Evolutionary conservation across 2,329 filamentous ascomycete species (phyloP).

Genomic region (Botrytis fabae): DNA sequence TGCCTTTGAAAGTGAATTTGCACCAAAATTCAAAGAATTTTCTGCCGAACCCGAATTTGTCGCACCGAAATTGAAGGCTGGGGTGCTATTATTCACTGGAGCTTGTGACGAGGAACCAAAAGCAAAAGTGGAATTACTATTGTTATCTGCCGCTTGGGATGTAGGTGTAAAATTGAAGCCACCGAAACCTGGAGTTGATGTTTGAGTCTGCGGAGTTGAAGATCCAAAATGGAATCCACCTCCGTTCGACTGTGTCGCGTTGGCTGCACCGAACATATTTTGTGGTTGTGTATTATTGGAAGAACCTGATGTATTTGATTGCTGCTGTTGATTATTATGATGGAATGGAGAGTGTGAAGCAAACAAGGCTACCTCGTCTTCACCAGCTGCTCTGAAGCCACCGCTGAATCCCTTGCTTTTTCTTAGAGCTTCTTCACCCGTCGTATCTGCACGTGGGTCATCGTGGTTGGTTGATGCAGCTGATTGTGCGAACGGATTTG

Average conservation of each 20-base stretch:
- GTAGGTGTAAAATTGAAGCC: slow-evolving; percentile 20
- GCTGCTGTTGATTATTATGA: slow-evolving; percentile 4
- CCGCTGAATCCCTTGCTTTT: slow-evolving; percentile 8
- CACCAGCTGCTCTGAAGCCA: slow-evolving; percentile 13
- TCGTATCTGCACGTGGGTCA: slow-evolving; percentile 25
- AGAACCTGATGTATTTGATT: slow-evolving; percentile 7
- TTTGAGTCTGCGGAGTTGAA: neutral
- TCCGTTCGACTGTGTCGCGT: slow-evolving; percentile 2
- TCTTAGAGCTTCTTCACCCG: slow-evolving; percentile 23
- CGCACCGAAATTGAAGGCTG: slow-evolving; percentile 11
- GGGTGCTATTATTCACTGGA: slow-evolving; percentile 11
- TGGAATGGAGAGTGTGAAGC: slow-evolving; percentile 13
- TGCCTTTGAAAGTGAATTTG: slow-evolving; percentile 6
- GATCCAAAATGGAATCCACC: slow-evolving; percentile 19
- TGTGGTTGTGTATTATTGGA: slow-evolving; percentile 7
- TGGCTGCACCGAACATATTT: slow-evolving; percentile 11
- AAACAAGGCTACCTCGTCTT: slow-evolving; percentile 6
- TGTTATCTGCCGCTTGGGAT: neutral
- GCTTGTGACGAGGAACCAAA: slow-evolving; percentile 19
- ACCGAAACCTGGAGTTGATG: neutral
- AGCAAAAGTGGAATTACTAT: slow-evolving; percentile 12
- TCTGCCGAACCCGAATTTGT: slow-evolving; percentile 6
- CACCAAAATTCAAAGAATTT: slow-evolving; percentile 16
- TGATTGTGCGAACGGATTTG: slow-evolving; percentile 22
- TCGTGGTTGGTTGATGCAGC: slow-evolving; percentile 22